These are phyloP conservation scores for Didymellaceae sp. DNA, from an alignment of 2,329 filamentous ascomycete species.

Conservation along the genomic window DNA sequence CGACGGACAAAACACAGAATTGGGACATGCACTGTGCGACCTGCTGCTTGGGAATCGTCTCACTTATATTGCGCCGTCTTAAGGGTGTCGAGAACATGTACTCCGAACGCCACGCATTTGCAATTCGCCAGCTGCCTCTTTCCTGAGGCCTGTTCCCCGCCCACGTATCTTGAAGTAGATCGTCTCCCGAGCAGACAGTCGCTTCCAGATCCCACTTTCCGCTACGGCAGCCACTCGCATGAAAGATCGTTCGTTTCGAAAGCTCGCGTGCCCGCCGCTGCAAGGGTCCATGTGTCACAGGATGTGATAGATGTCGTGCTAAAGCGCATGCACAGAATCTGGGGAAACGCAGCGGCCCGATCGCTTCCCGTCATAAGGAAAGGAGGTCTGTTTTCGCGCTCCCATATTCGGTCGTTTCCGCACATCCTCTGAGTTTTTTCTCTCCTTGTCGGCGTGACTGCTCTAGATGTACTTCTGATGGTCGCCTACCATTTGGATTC, in stretches of 20 bases:
- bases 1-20: not conserved
- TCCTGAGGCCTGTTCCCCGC: not conserved
- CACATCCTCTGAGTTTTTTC: not conserved
- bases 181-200: not conserved
- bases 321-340: slow-evolving; percentile 25
- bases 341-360: slow-evolving; percentile 25
- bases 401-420: not conserved
- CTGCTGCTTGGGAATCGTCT: slow-evolving; percentile 2
- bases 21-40: slow-evolving; percentile 3
- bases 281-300: slow-evolving; percentile 20
- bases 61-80: slow-evolving; percentile 4
- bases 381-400: slow-evolving; percentile 7
- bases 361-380: not conserved
- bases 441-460: not conserved
- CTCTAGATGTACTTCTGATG: slow-evolving; percentile 1
- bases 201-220: slow-evolving; percentile 10
- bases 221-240: slow-evolving; percentile 14
- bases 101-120: not conserved
- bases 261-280: slow-evolving; percentile 18
- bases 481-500: not conserved
- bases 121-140: not conserved
- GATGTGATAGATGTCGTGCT: slow-evolving; percentile 21
- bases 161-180: not conserved
- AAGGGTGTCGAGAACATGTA: slow-evolving; percentile 4
- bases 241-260: slow-evolving; percentile 16